phyloP scores from a whole-genome alignment of 2,329 filamentous ascomycete genomes.

The Colletotrichum sp. region DNA sequence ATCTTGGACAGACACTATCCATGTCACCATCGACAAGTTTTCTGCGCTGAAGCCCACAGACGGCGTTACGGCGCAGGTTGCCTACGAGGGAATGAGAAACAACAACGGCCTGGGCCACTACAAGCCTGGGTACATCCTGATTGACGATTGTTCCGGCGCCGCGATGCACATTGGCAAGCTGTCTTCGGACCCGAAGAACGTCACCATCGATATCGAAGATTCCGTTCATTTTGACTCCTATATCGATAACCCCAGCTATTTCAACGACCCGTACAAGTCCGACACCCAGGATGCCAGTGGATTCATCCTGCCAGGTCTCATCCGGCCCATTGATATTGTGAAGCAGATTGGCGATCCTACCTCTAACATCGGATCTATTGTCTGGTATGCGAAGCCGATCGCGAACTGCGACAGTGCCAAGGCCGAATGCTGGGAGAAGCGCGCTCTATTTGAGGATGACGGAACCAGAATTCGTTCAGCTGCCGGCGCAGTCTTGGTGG shows the following conservation, averaged over 20 bases:
- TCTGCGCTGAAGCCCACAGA: conserved; percentile 17
- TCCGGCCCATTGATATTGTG: conserved; percentile 41
- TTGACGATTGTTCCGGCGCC: conserved; percentile 49
- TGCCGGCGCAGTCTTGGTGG: conserved; percentile 58
- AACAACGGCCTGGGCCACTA: conserved; percentile 64
- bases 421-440: conserved; percentile 42
- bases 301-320: conserved; percentile 55
- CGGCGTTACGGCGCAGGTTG: conserved; percentile 47
- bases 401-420: conserved; percentile 10
- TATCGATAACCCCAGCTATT: conserved; percentile 65
- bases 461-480: conserved; percentile 52
- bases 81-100: conserved; percentile 50
- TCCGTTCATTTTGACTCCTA: conserved; percentile 46
- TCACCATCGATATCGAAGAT: conserved; percentile 45
- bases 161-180: conserved; percentile 46
- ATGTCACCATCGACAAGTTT: conserved; percentile 27
- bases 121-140: conserved; percentile 42
- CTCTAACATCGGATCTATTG: conserved; percentile 46
- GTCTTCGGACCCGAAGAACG: conserved; percentile 21
- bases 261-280: conserved; percentile 55
- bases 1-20: conserved; percentile 55
- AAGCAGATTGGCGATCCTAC: conserved; percentile 33
- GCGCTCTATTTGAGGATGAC: conserved; percentile 63
- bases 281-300: conserved; percentile 54
- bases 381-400: conserved; percentile 42